phyloP scores from a whole-genome alignment of 768 basidiomycete species.

The Dendrothele bispora region DNA sequence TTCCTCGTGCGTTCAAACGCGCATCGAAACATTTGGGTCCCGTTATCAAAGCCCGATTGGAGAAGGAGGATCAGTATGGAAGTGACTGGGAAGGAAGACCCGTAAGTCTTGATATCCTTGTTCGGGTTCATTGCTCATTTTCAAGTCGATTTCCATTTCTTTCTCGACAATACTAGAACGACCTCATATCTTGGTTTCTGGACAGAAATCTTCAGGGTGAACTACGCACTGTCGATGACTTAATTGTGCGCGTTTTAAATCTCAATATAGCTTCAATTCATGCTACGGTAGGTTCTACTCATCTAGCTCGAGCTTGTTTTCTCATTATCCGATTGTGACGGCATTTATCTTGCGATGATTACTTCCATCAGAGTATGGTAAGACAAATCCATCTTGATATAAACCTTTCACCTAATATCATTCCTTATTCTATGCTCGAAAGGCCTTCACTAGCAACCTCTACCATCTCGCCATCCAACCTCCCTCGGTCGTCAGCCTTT shows the following conservation, averaged over 20 bases:
- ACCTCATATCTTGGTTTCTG: slow-evolving; percentile 39
- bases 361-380: too few relatives aligned
- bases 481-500: slow-evolving; percentile 15
- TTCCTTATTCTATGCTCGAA: not conserved
- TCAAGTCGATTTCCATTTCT: not conserved
- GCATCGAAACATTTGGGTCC: slow-evolving; percentile 29
- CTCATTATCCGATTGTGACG: slow-evolving; percentile 26
- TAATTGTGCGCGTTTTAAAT: slow-evolving; percentile 31
- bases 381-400: too few relatives aligned
- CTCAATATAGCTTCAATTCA: slow-evolving; percentile 37
- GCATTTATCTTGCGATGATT: too few relatives aligned
- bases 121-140: not conserved
- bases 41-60: slow-evolving; percentile 28
- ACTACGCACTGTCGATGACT: slow-evolving; percentile 20
- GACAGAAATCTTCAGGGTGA: slow-evolving; percentile 29
- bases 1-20: not conserved
- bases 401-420: too few relatives aligned
- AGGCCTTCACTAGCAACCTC: slow-evolving; percentile 17
- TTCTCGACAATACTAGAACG: slow-evolving; percentile 25
- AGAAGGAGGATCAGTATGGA: slow-evolving; percentile 29
- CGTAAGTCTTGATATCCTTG: slow-evolving; percentile 18
- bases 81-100: slow-evolving; percentile 35
- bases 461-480: slow-evolving; percentile 23
- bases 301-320: slow-evolving; percentile 24
- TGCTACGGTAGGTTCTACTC: slow-evolving; percentile 39